A percentile compares a stretch with the other conserved stretches of the same genome.
Conservation (phyloP, 2,329 filamentous ascomycete genomes). For the Coniochaeta ligniaria region DNA sequence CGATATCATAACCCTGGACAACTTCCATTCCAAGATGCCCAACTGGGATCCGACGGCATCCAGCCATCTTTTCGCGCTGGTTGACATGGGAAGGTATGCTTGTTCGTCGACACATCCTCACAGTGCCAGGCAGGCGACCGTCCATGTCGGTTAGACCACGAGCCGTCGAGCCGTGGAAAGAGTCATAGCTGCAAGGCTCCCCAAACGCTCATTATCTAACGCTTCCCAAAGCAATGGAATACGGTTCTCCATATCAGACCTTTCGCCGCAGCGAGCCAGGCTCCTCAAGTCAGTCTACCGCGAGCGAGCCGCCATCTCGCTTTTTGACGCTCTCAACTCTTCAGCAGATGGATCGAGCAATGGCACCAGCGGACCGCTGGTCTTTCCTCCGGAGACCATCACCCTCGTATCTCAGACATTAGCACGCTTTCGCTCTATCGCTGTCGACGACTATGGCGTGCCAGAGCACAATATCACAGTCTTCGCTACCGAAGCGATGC, state of each 20-base stretch:
- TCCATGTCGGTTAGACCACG: background rate
- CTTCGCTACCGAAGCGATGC: conserved; percentile 84
- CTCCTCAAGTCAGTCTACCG: conserved; percentile 72
- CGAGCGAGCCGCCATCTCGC: conserved; percentile 71
- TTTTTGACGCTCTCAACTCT: conserved; percentile 72
- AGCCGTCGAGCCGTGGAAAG: background rate
- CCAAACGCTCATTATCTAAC: conserved; percentile 5
- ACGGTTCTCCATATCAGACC: conserved; percentile 80
- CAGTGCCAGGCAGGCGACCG: background rate
- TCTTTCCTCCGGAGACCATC: conserved; percentile 52
- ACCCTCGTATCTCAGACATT: conserved; percentile 58
- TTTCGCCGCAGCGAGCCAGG: conserved; percentile 63
- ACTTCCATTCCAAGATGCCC: conserved; percentile 39
- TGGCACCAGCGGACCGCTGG: conserved; percentile 13
- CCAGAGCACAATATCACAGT: conserved; percentile 59
- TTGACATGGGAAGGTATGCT: conserved; percentile 52
- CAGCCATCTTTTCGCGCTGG: conserved; percentile 47
- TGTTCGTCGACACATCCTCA: background rate
- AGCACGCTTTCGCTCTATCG: conserved; percentile 64
- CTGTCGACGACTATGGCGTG: conserved; percentile 58
- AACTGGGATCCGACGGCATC: conserved; percentile 37
- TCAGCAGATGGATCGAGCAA: conserved; percentile 15
- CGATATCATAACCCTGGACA: conserved; percentile 43
- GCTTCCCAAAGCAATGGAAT: conserved; percentile 67
- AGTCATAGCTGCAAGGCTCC: background rate